Percentiles rank a stretch among this genome's conserved stretches.
Conservation (phyloP, 2,329 filamentous ascomycete genomes). For the Macrophomina tecta region DNA sequence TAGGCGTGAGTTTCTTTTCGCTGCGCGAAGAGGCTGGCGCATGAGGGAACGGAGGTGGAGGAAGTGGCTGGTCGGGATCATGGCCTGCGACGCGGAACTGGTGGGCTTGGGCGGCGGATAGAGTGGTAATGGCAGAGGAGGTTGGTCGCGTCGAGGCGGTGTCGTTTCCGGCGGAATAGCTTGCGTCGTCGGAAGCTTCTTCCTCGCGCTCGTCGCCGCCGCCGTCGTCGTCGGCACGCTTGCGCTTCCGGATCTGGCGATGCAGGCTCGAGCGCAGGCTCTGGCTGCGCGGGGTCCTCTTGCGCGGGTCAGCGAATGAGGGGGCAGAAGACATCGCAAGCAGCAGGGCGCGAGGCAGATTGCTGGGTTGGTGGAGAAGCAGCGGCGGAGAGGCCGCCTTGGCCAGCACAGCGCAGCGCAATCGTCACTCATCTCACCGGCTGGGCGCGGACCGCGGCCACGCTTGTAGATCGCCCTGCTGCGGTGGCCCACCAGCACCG, state of each 20-base stretch:
- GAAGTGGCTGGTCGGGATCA: conserved; percentile 46
- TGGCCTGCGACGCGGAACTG: conserved; percentile 50
- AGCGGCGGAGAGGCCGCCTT: conserved; percentile 14
- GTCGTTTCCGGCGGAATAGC: conserved; percentile 29
- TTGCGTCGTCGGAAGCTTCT: conserved; percentile 21
- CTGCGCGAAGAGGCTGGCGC: conserved; percentile 36
- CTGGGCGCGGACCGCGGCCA: conserved; percentile 9
- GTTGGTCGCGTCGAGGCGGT: conserved; percentile 31
- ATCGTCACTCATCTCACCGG: conserved; percentile 20
- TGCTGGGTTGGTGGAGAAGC: conserved; percentile 6
- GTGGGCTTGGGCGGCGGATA: conserved; percentile 33
- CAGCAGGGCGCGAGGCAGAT: conserved; percentile 1
- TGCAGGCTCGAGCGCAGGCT: conserved; percentile 44
- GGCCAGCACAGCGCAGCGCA: conserved; percentile 1
- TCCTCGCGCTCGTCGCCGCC: conserved; percentile 30
- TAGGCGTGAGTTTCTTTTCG: conserved; percentile 14
- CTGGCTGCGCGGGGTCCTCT: conserved; percentile 20
- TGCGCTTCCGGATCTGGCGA: conserved; percentile 33
- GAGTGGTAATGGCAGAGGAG: conserved; percentile 26
- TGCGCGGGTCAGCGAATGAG: conserved; percentile 19
- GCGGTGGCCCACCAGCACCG: background rate
- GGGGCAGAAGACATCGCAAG: conserved; percentile 11
- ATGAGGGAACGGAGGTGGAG: conserved; percentile 54
- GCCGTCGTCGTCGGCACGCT: conserved; percentile 33
- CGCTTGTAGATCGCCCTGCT: background rate